phyloP scores from a whole-genome alignment of 495 filamentous ascomycete genomes.

The Talaromyces trachyspermus region DNA sequence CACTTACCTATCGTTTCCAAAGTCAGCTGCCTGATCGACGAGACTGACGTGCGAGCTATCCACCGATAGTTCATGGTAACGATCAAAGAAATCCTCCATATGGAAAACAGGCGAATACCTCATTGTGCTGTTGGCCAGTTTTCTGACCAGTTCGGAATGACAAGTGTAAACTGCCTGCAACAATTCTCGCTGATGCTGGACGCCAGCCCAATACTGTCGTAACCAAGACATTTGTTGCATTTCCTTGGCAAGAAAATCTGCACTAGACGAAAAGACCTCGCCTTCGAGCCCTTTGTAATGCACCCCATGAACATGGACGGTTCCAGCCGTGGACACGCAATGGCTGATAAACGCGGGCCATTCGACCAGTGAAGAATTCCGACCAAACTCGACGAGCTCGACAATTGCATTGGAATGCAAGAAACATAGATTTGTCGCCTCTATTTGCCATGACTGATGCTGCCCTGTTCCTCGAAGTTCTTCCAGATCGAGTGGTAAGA shows the following conservation, averaged over 20 bases:
- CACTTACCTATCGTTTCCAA: slow-evolving; percentile 9
- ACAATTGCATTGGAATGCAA: slow-evolving; percentile 80
- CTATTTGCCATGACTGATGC: slow-evolving; percentile 86
- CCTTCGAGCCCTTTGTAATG: slow-evolving; percentile 64
- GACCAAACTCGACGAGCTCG: slow-evolving; percentile 71
- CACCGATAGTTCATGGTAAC: slow-evolving; percentile 52
- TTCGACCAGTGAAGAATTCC: slow-evolving; percentile 56
- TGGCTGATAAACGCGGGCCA: slow-evolving; percentile 80
- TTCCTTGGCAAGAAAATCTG: slow-evolving; percentile 66
- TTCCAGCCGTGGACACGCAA: slow-evolving; percentile 74
- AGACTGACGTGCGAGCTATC: slow-evolving; percentile 51
- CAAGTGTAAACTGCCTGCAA: slow-evolving; percentile 65
- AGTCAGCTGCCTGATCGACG: slow-evolving; percentile 29
- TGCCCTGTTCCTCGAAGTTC: slow-evolving; percentile 72
- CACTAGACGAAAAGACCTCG: slow-evolving; percentile 56
- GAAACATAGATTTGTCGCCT: slow-evolving; percentile 80
- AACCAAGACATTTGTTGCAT: slow-evolving; percentile 72
- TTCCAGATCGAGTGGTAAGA: slow-evolving; percentile 72
- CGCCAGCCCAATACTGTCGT: slow-evolving; percentile 64
- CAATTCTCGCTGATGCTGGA: slow-evolving; percentile 71
- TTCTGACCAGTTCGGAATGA: slow-evolving; percentile 67
- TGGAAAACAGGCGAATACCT: slow-evolving; percentile 74
- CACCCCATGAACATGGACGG: slow-evolving; percentile 76
- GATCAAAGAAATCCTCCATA: slow-evolving; percentile 79
- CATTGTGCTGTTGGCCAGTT: slow-evolving; percentile 54